These are phyloP conservation scores for Salix arbutifolia DNA, from an alignment of 345 rosid species.

Conservation along the genomic window DNA sequence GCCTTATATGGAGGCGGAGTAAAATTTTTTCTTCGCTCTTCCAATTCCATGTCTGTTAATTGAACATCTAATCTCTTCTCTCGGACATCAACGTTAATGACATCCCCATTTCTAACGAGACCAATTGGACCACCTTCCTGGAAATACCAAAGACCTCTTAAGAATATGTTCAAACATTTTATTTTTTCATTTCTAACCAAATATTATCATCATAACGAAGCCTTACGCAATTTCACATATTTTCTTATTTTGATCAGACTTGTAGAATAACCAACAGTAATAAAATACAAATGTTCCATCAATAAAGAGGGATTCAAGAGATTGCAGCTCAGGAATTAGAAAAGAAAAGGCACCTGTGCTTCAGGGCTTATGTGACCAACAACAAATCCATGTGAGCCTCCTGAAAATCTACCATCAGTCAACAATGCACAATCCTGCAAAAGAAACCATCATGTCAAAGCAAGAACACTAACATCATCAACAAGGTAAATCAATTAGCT, in stretches of 20 bases:
- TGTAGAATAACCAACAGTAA: not conserved
- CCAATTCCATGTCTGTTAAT: slow-evolving; percentile 56
- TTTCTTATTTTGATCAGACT: not conserved
- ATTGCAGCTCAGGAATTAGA: not conserved
- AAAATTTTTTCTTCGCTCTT: slow-evolving; percentile 69
- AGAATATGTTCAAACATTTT: not conserved
- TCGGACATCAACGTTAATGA: slow-evolving; percentile 64
- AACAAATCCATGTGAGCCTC: slow-evolving; percentile 98
- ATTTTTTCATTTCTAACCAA: too few species aligned
- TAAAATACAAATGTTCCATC: not conserved
- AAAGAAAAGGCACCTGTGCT: slow-evolving; percentile 64
- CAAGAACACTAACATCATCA: not conserved
- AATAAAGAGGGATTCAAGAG: not conserved
- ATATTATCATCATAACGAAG: too few species aligned
- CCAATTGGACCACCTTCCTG: slow-evolving; percentile 99
- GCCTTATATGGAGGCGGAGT: slow-evolving; percentile 71
- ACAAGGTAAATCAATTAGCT: not conserved
- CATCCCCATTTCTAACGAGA: slow-evolving; percentile 69
- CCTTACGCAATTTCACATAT: too few species aligned
- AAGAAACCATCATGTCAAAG: not conserved
- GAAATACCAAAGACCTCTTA: not conserved
- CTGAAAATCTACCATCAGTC: slow-evolving; percentile 97
- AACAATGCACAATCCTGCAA: slow-evolving; percentile 84
- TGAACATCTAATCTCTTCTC: slow-evolving; percentile 71
- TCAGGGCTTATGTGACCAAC: slow-evolving; percentile 98